phyloP scores from a whole-genome alignment of 768 basidiomycete species.

The Kwoniella europaea region DNA sequence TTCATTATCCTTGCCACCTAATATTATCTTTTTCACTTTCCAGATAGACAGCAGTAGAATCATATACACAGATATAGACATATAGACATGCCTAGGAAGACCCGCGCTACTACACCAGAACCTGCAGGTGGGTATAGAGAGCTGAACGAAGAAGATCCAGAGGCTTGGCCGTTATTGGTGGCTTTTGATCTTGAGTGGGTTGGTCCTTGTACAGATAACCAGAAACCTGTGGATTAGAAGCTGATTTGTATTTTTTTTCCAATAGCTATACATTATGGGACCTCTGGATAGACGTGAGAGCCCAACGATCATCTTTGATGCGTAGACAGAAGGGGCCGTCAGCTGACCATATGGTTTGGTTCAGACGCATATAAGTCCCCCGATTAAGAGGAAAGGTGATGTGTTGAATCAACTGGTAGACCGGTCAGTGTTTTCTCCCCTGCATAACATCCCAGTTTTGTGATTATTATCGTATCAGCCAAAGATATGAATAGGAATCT shows the following conservation, averaged over 20 bases:
- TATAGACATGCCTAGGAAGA: constrained; percentile 33
- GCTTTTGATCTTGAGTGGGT: constrained; percentile 82
- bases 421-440: constrained; percentile 34
- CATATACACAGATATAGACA: background rate
- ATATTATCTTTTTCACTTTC: too few species aligned
- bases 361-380: constrained; percentile 56
- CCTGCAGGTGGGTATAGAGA: constrained; percentile 25
- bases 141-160: constrained; percentile 36
- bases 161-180: constrained; percentile 58
- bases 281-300: constrained; percentile 73
- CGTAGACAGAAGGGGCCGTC: background rate
- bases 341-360: background rate
- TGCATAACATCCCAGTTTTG: background rate
- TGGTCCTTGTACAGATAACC: background rate
- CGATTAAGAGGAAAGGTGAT: constrained; percentile 56
- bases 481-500: too few species aligned
- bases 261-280: constrained; percentile 82
- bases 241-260: background rate
- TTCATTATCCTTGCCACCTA: too few species aligned
- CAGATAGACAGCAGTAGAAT: too few species aligned
- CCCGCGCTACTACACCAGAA: constrained; percentile 8
- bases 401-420: constrained; percentile 58
- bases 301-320: too few species aligned
- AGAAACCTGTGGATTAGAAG: background rate
- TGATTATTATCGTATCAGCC: too few species aligned